Base-by-base conservation (phyloP, 2,329 filamentous ascomycete genomes). In the Calonectria pteridis region DNA sequence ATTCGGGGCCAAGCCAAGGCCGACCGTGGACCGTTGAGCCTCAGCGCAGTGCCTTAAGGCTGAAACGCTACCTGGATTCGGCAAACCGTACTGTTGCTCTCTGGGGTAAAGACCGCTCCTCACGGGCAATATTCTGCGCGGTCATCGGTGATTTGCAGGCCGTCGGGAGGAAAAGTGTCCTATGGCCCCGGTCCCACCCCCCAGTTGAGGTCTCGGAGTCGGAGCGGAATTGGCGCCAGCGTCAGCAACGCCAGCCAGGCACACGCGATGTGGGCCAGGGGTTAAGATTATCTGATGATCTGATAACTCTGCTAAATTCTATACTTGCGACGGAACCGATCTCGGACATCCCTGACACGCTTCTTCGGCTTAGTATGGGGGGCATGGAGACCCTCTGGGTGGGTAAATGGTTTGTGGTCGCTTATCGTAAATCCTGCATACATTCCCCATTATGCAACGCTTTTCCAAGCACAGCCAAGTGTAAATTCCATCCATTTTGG, bases 281-380 rank as follows among this genome's bases (percentile, higher is more conserved):
- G 33, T 18, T 50, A 40, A 49, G 49, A 43, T 80, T 83, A 84
- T 83, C 82, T 77, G 82, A 83, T 83, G 75, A 83, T 83, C 82
- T 80, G 82, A 84, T 83, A 83, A 84, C 55, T n/a, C 26, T 26
- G 18, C 64, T 31, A 26, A 26, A 43, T 23, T 11, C 29, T 23
- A 31, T 26, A 16, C 37, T 13, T n/a, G 28, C 37, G 7, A 3
- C 10, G 3, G 29, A 64, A 64, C 37, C 37, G 59, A 49, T 49
- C 59, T 64, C 59, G 59, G 59, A 46, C 59, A 64, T 33, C 37
- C 40, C 28, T 55, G 7, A 13, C 51, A 29, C 51, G n/a, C 18
- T 9, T 53, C n/a, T 53, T 53, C 14, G 50, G 50, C 26, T 55
- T n/a, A 33, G 29, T 5, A 33, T 23, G 53, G 11, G 11, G 26